Percentiles rank a stretch among this genome's conserved stretches.
These are phyloP conservation scores for Wickerhamomyces silvicola DNA, from an alignment of 805 yeast genomes.

Conservation along the genomic window DNA sequence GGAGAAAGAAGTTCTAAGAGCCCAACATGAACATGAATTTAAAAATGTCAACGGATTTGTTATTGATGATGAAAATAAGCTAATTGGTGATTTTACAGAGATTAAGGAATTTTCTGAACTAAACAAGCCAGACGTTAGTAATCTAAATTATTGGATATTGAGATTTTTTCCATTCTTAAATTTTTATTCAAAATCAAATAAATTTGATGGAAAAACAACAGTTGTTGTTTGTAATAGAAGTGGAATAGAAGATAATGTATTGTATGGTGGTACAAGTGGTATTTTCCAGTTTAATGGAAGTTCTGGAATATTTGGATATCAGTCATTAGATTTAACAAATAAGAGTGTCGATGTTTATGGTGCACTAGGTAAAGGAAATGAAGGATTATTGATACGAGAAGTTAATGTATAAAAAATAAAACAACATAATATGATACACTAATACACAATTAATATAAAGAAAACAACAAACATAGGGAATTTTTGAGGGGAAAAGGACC, in stretches of 20 bases:
- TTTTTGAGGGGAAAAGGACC: neutral
- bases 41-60: conserved; percentile 15
- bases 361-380: conserved; percentile 53
- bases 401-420: conserved; percentile 28
- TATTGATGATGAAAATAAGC: conserved; percentile 1
- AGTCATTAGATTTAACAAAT: conserved; percentile 34
- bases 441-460: neutral
- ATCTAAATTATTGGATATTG: conserved; percentile 67
- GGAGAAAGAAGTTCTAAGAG: conserved; percentile 11
- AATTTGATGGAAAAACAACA: conserved; percentile 21
- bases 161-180: conserved; percentile 59
- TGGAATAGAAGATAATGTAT: conserved; percentile 67
- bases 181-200: conserved; percentile 19
- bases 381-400: conserved; percentile 59
- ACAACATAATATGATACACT: neutral
- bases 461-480: conserved; percentile 1
- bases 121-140: conserved; percentile 37
- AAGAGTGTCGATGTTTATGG: conserved; percentile 50
- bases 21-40: conserved; percentile 5
- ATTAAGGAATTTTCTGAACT: conserved; percentile 22
- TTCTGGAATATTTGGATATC: conserved; percentile 17
- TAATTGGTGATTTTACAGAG: conserved; percentile 10
- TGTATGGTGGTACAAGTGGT: conserved; percentile 62
- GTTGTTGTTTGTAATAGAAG: conserved; percentile 62
- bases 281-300: conserved; percentile 49